Base-by-base conservation (phyloP, 2,329 filamentous ascomycete species). In the Furcasterigmium sp. region DNA sequence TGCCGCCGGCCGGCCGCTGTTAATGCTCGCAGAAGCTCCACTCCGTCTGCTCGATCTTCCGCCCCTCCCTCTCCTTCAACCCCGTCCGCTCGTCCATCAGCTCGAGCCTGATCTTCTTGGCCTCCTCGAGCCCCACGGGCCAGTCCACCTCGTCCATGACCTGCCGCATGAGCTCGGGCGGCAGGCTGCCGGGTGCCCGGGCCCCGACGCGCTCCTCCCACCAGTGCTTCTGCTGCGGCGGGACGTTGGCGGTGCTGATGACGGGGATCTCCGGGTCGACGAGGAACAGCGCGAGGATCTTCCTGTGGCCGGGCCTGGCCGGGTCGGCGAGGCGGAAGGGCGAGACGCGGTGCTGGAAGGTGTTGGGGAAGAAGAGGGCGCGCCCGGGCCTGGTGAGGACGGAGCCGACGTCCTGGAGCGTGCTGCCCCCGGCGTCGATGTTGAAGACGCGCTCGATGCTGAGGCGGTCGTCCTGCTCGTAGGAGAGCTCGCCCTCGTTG, bases 241-340 rank as follows among this genome's bases (percentile, higher is more conserved):
- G 65, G n/a, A 71, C 63, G 21, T 69, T 71, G 23, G 64, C 62
- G 9, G 68, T 71, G 1, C 63, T 65, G 44, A 68, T 57, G 59
- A 72, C 42, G 2, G 68, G 68, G 2, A 65, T 50, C 17, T 68
- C 52, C 0, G 80, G 81, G 52, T 84, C 78, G 2, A 85, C 72
- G 3, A 84, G 67, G 54, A 76, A 84, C 9, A 84, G 60, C 0
- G 75, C 76, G 3, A 84, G 59, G 38, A 83, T 76, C 54, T 78
- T 77, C 15, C 77, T 67, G 51, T 83, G 75, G 3, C 81, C 80
- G 0, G 75, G 68, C 17, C 64, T 68, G 0, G 71, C 68, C 3
- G 56, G 58, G 51, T 85, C 79, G 0, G 49, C 58, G 1, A 84
- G 68, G 7, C 56, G 48, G 50, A 83, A 83, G 1, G 71, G 65